phyloP scores from a whole-genome alignment of 2,329 filamentous ascomycete genomes.

The Botrytis galanthina region DNA sequence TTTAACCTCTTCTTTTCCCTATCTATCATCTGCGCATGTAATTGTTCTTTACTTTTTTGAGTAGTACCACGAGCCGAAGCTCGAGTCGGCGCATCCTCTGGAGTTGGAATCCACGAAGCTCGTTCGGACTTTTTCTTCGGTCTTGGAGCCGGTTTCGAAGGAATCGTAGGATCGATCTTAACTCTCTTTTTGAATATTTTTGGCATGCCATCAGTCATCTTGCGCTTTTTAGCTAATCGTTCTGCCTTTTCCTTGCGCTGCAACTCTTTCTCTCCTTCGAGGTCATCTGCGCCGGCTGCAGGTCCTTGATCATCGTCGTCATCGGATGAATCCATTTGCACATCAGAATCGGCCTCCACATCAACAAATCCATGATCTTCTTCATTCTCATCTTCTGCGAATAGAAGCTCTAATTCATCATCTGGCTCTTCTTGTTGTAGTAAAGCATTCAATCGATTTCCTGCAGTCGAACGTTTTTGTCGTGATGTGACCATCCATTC shows the following conservation, averaged over 20 bases:
- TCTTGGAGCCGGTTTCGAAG: slow-evolving; percentile 40
- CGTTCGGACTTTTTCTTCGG: slow-evolving; percentile 70
- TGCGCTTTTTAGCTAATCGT: slow-evolving; percentile 72
- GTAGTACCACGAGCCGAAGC: slow-evolving; percentile 63
- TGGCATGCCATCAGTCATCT: slow-evolving; percentile 71
- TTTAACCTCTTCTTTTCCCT: slow-evolving; percentile 68
- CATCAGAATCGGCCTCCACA: slow-evolving; percentile 67
- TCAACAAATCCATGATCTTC: slow-evolving; percentile 69
- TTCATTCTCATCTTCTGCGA: slow-evolving; percentile 61
- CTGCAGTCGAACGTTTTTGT: slow-evolving; percentile 74
- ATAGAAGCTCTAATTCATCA: slow-evolving; percentile 66
- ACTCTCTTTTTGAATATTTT: slow-evolving; percentile 72
- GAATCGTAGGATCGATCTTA: slow-evolving; percentile 60
- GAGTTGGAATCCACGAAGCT: slow-evolving; percentile 65
- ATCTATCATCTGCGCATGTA: slow-evolving; percentile 70
- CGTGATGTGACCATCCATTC: slow-evolving; percentile 74
- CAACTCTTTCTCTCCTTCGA: slow-evolving; percentile 85
- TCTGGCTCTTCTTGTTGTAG: slow-evolving; percentile 68
- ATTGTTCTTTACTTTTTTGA: slow-evolving; percentile 55
- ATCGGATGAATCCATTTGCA: slow-evolving; percentile 81
- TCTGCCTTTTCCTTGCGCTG: slow-evolving; percentile 72
- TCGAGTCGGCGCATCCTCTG: slow-evolving; percentile 59
- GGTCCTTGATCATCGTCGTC: slow-evolving; percentile 78
- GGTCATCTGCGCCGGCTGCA: slow-evolving; percentile 54
- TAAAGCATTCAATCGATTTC: slow-evolving; percentile 78